Evolutionary conservation across 2,329 filamentous ascomycete species (phyloP).

Genomic region (Hymenoscyphus occultus): DNA sequence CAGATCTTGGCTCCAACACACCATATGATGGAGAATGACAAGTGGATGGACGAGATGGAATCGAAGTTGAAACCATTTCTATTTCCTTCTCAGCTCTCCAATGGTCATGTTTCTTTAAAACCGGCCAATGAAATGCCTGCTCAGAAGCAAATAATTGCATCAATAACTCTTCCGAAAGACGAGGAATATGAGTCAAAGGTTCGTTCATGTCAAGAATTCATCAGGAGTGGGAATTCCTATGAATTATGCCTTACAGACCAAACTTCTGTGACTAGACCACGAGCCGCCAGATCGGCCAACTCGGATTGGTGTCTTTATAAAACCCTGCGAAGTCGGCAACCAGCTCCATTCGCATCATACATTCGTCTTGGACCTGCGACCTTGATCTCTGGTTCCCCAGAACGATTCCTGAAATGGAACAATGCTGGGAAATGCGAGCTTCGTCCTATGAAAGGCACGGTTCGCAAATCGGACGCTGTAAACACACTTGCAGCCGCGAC

Average conservation of each 20-base stretch:
- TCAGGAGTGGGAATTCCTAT: slow-evolving; percentile 41
- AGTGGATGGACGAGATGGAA: slow-evolving; percentile 22
- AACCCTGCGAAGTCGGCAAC: slow-evolving; percentile 32
- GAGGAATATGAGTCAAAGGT: slow-evolving; percentile 38
- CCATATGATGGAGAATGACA: slow-evolving; percentile 5
- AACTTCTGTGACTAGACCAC: slow-evolving; percentile 26
- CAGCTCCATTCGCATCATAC: slow-evolving; percentile 65
- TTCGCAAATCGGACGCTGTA: slow-evolving; percentile 67
- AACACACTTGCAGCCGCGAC: slow-evolving; percentile 71
- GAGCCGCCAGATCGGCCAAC: slow-evolving; percentile 8
- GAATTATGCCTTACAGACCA: slow-evolving; percentile 41
- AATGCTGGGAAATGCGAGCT: slow-evolving; percentile 66
- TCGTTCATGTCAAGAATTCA: slow-evolving; percentile 36
- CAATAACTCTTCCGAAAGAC: slow-evolving; percentile 21
- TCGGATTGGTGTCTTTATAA: slow-evolving; percentile 35
- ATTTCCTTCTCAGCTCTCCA: not conserved
- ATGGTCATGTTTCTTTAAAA: not conserved
- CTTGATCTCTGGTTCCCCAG: slow-evolving; percentile 79
- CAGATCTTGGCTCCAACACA: slow-evolving; percentile 52
- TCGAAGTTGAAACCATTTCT: slow-evolving; percentile 14
- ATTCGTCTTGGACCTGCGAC: slow-evolving; percentile 67
- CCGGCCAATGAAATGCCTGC: not conserved
- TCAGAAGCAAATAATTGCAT: slow-evolving; percentile 18
- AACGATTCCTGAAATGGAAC: slow-evolving; percentile 76
- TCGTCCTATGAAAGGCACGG: slow-evolving; percentile 94